Conservation (phyloP, 2,329 filamentous ascomycete species). For the Lachnellula hyalina region DNA sequence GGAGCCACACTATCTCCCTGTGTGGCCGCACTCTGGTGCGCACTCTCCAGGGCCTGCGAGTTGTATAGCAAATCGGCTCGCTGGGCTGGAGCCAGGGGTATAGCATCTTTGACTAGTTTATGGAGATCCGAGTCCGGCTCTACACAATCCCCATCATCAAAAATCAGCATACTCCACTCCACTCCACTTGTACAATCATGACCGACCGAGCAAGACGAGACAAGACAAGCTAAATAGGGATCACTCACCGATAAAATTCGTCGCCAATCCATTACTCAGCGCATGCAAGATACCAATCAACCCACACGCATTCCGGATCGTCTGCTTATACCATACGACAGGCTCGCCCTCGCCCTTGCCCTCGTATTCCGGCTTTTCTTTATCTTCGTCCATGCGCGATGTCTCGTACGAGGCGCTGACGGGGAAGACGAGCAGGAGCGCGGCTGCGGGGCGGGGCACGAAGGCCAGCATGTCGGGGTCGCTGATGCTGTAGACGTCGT, state of each 20-base stretch:
- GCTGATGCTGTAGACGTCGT: slow-evolving; percentile 88
- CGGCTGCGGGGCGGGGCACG: slow-evolving; percentile 81
- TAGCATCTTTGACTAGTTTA: slow-evolving; percentile 61
- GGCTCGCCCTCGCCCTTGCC: slow-evolving; percentile 67
- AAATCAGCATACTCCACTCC: no score
- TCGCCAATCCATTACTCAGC: slow-evolving; percentile 69
- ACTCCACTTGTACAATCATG: no score
- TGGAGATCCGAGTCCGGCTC: slow-evolving; percentile 42
- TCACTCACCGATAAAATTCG: slow-evolving; percentile 66
- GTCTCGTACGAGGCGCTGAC: slow-evolving; percentile 74
- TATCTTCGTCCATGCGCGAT: slow-evolving; percentile 70
- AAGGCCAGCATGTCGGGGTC: slow-evolving; percentile 81
- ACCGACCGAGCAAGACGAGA: no score
- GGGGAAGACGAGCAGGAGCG: slow-evolving; percentile 89
- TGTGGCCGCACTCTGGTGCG: slow-evolving; percentile 72
- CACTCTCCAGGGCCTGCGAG: slow-evolving; percentile 67
- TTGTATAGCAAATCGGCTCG: slow-evolving; percentile 73
- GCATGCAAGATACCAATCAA: slow-evolving; percentile 84
- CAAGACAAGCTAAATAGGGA: slow-evolving; percentile 33
- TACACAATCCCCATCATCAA: slow-evolving; percentile 11
- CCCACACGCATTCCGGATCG: slow-evolving; percentile 88
- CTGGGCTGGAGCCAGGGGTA: slow-evolving; percentile 58
- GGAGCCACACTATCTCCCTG: slow-evolving; percentile 75
- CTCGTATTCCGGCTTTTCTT: slow-evolving; percentile 53
- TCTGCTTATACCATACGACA: slow-evolving; percentile 92